Evolutionary conservation across 1,284 basidiomycete genomes (phyloP).

Genomic region (Ustilago trichophora): DNA sequence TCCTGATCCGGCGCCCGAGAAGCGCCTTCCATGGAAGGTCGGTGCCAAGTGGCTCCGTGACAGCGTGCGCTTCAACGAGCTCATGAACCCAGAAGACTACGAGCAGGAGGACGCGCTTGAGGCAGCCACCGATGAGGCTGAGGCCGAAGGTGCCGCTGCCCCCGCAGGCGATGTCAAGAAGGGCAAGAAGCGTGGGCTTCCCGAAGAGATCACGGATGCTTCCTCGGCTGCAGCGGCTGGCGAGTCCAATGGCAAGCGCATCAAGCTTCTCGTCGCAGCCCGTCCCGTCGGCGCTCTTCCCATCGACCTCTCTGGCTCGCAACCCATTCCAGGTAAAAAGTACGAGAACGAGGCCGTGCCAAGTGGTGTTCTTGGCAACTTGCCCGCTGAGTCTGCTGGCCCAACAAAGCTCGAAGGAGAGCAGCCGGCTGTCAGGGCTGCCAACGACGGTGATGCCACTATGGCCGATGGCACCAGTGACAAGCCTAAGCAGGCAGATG

Average conservation of each 20-base stretch:
- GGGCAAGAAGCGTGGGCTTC: conserved; percentile 61
- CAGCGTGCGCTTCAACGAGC: conserved; percentile 62
- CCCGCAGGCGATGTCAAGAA: conserved; percentile 20
- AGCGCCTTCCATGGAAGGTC: conserved; percentile 53
- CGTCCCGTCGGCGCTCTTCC: conserved; percentile 59
- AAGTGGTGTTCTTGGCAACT: conserved; percentile 60
- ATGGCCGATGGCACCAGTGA: conserved; percentile 48
- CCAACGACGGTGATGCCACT: conserved; percentile 55
- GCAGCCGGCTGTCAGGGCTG: conserved; percentile 37
- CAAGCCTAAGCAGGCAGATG: conserved; percentile 38
- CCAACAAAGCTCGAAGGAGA: conserved; percentile 31
- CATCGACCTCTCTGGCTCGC: conserved; percentile 61
- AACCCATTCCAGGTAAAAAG: conserved; percentile 63
- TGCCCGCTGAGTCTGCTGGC: conserved; percentile 48
- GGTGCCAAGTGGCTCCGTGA: conserved; percentile 62
- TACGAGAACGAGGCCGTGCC: conserved; percentile 64
- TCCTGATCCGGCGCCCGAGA: conserved; percentile 63
- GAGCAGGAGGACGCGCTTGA: conserved; percentile 57
- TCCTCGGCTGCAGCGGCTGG: conserved; percentile 30
- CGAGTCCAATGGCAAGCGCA: conserved; percentile 54
- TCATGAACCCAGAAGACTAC: conserved; percentile 67
- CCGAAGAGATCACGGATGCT: conserved; percentile 59
- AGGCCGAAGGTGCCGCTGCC: conserved; percentile 23
- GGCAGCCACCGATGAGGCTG: conserved; percentile 14
- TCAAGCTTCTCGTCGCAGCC: conserved; percentile 62